A percentile compares a stretch with the other conserved stretches of the same genome.
Evolutionary conservation across 202 grass and related monocot genomes (phyloP).

Genomic region (Brachypodium distachyon): DNA sequence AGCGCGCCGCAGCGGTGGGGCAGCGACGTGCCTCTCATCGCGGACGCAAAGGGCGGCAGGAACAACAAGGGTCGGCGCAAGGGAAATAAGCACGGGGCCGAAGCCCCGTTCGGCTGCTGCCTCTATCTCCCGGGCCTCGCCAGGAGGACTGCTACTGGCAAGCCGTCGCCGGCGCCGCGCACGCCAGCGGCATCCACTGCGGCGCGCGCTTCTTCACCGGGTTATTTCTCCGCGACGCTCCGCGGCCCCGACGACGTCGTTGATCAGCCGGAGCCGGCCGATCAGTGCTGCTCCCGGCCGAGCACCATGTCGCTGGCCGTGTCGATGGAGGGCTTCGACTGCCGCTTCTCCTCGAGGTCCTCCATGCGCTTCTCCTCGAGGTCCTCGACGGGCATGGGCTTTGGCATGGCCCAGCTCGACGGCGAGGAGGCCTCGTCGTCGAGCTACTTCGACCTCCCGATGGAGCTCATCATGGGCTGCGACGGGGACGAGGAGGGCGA

Average conservation of each 20-base stretch:
- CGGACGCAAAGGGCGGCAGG: neutral
- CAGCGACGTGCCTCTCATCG: conserved; percentile 44
- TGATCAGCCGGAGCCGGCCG: neutral
- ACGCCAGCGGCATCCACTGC: too few species aligned
- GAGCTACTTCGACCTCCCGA: conserved; percentile 72
- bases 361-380: conserved; percentile 30
- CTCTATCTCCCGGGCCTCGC: conserved; percentile 52
- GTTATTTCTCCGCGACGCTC: neutral
- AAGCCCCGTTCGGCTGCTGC: conserved; percentile 57
- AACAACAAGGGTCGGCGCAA: conserved; percentile 12
- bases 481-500: conserved; percentile 35
- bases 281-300: neutral
- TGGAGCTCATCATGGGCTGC: conserved; percentile 58
- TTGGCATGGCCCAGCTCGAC: neutral
- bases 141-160: conserved; percentile 46
- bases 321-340: conserved; percentile 69
- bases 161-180: neutral
- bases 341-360: conserved; percentile 30
- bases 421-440: conserved; percentile 2
- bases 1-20: conserved; percentile 37
- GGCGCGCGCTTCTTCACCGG: neutral
- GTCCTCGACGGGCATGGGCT: conserved; percentile 18
- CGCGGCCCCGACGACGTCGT: neutral
- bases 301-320: conserved; percentile 50
- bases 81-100: neutral